phyloP scores from a whole-genome alignment of 2,329 filamentous ascomycete species.

The Pseudogymnoascus sp. region DNA sequence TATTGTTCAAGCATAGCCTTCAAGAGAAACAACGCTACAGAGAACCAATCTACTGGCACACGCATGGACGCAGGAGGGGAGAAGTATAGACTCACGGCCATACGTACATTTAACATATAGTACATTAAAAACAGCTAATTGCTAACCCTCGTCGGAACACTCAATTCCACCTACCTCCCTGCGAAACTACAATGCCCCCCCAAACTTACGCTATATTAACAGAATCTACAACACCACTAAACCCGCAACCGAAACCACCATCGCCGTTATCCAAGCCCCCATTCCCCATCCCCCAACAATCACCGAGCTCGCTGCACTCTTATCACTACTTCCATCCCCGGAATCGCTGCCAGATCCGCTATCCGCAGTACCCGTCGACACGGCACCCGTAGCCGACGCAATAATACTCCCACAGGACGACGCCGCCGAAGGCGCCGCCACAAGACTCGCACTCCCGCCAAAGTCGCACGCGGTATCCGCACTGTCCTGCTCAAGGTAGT shows the following conservation, averaged over 20 bases:
- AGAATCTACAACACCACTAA: neutral
- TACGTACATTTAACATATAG: neutral
- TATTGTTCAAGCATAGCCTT: no score
- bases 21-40: no score
- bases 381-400: neutral
- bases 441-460: conserved; percentile 52
- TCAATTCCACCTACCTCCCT: neutral
- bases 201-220: neutral
- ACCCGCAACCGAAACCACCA: neutral
- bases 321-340: neutral
- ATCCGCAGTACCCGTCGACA: neutral
- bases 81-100: neutral
- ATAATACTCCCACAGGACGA: conserved; percentile 28
- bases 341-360: neutral
- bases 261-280: neutral
- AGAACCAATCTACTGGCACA: no score
- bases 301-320: neutral
- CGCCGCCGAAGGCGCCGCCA: conserved; percentile 44
- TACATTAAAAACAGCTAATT: neutral
- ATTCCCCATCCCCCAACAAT: neutral
- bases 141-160: neutral
- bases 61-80: no score
- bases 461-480: conserved; percentile 59
- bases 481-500: conserved; percentile 23
- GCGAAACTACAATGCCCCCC: neutral